Percentiles rank a stretch among this genome's conserved stretches.
These are phyloP conservation scores for Puccinellia tenuiflora DNA, from an alignment of 176 grass and related monocot genomes.

Conservation along the genomic window DNA sequence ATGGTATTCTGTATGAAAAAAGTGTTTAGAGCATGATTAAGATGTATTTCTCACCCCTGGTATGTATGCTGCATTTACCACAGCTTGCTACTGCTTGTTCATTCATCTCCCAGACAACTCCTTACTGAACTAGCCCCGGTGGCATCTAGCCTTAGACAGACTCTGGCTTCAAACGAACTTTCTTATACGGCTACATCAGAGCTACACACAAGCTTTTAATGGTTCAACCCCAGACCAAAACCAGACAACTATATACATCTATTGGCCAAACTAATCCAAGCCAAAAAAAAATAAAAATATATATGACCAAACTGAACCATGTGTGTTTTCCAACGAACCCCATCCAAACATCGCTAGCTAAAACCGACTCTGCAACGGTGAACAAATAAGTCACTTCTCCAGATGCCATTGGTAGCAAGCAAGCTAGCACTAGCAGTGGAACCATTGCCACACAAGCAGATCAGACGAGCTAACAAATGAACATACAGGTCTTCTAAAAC, in stretches of 20 bases:
- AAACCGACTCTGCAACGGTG: not conserved
- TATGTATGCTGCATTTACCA: not conserved
- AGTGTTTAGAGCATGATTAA: not conserved
- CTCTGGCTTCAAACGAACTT: not conserved
- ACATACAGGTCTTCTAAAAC: not conserved
- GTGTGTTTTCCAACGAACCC: not conserved
- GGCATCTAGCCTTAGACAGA: not conserved
- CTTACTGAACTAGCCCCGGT: not conserved
- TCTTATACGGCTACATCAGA: not conserved
- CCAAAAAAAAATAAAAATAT: not conserved
- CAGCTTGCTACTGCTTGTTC: not conserved
- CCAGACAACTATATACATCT: not conserved
- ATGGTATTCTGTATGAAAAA: not conserved
- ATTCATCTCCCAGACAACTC: not conserved
- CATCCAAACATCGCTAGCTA: not conserved
- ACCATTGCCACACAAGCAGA: not conserved
- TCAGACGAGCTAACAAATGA: not conserved
- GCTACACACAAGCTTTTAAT: not conserved
- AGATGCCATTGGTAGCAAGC: not conserved
- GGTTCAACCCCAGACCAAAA: not conserved
- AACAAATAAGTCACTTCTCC: too few relatives aligned
- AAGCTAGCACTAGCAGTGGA: not conserved
- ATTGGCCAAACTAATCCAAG: not conserved
- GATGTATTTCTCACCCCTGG: not conserved
- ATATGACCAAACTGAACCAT: not conserved